These are phyloP conservation scores for Aspergillus versicolor DNA, from an alignment of 2,329 filamentous ascomycete genomes.

Conservation along the genomic window DNA sequence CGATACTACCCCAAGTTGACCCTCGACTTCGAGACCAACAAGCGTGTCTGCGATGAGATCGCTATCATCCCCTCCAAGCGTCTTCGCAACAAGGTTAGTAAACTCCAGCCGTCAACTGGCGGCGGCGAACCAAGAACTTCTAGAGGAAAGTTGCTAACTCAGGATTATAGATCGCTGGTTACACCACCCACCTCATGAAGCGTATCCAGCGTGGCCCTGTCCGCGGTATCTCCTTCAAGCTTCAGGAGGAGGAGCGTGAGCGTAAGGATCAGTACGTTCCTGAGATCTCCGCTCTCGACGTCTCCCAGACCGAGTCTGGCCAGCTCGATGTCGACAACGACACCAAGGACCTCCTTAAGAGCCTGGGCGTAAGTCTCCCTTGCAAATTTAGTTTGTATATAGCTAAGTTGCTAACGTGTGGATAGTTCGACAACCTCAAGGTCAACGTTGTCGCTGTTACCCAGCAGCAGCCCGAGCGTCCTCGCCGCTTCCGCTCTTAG, in stretches of 20 bases:
- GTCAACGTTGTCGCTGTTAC: conserved; percentile 91
- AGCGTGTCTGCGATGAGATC: conserved; percentile 99
- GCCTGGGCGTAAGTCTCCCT: conserved; percentile 79
- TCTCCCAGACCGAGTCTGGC: conserved; percentile 87
- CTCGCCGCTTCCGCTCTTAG: conserved; percentile 58
- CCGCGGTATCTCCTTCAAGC: conserved; percentile 99
- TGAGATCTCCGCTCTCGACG: conserved; percentile 97
- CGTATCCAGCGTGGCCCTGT: conserved; percentile 99
- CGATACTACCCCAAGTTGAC: conserved; percentile 96
- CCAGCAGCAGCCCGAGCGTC: conserved; percentile 86
- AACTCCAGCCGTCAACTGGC: too few species aligned
- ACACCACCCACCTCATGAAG: conserved; percentile 99
- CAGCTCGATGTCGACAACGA: conserved; percentile 93
- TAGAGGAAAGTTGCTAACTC: neutral
- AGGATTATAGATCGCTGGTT: conserved; percentile 79
- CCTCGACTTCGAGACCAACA: conserved; percentile 99
- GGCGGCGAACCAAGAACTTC: too few species aligned
- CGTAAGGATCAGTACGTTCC: conserved; percentile 99
- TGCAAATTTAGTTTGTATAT: neutral
- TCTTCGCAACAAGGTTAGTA: conserved; percentile 91
- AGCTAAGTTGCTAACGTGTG: conserved; percentile 27
- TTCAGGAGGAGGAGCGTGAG: conserved; percentile 99
- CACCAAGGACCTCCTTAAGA: conserved; percentile 99
- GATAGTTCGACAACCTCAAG: conserved; percentile 92
- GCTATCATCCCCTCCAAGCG: conserved; percentile 99